These are phyloP conservation scores for Conringia planisiliqua DNA, from an alignment of 345 rosid species.

Conservation along the genomic window DNA sequence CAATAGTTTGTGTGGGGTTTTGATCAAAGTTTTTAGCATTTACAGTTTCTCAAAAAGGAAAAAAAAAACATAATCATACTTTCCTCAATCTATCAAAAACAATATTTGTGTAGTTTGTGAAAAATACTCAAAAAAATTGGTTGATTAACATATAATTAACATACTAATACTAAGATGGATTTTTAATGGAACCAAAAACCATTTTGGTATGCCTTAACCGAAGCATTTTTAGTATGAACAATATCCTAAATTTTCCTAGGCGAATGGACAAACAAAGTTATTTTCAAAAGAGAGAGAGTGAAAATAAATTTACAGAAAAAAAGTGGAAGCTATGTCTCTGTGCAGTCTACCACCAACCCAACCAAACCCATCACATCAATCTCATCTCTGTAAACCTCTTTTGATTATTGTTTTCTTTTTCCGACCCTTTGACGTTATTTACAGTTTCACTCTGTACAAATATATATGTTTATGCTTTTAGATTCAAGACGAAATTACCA, in stretches of 20 bases:
- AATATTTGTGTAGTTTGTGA: background rate
- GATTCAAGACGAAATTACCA: background rate
- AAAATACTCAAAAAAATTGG: background rate
- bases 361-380: constrained; percentile 30
- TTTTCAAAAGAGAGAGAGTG: background rate
- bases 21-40: background rate
- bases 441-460: background rate
- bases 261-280: constrained; percentile 17
- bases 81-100: background rate
- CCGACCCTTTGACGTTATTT: background rate
- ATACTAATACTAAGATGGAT: background rate
- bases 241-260: constrained; percentile 1
- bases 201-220: background rate
- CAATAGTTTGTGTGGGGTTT: background rate
- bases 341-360: constrained; percentile 22
- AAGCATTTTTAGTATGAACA: constrained; percentile 19
- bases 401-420: background rate
- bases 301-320: background rate
- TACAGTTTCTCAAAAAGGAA: no score
- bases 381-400: constrained; percentile 18
- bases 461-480: no score
- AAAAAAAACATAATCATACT: no score
- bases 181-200: background rate
- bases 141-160: background rate
- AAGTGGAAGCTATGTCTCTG: constrained; percentile 26